Evolutionary conservation across 805 yeast genomes (phyloP).

Genomic region (Kazachstania viticola): DNA sequence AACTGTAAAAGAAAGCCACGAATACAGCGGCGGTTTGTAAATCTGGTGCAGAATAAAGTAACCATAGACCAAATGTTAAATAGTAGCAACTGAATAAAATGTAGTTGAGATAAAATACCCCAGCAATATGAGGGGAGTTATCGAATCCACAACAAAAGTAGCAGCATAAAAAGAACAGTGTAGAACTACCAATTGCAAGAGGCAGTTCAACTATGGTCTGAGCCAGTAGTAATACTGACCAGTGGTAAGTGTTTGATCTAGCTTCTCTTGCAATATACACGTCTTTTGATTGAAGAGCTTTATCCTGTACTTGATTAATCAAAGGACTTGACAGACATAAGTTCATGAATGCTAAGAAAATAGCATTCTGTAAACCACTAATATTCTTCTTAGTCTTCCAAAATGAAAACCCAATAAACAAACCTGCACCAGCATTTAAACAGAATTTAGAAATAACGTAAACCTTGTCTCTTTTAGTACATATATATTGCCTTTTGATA

Average conservation of each 20-base stretch:
- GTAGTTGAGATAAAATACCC: constrained; percentile 37
- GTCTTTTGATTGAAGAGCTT: constrained; percentile 47
- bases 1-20: constrained; percentile 31
- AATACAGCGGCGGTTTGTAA: constrained; percentile 58
- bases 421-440: constrained; percentile 40
- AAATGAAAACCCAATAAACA: constrained; percentile 68
- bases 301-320: constrained; percentile 53
- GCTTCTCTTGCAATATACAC: constrained; percentile 63
- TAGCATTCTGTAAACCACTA: constrained; percentile 48
- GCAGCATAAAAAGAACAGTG: constrained; percentile 41
- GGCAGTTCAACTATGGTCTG: constrained; percentile 52
- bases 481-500: constrained; percentile 31
- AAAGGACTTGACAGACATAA: constrained; percentile 47
- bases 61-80: constrained; percentile 37
- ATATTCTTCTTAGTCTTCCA: constrained; percentile 43
- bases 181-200: constrained; percentile 37
- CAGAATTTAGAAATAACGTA: constrained; percentile 52
- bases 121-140: constrained; percentile 35
- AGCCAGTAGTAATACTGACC: constrained; percentile 48
- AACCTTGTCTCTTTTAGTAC: constrained; percentile 48
- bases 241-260: constrained; percentile 62
- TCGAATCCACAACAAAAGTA: constrained; percentile 39
- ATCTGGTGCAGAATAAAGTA: constrained; percentile 52
- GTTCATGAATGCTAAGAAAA: constrained; percentile 52
- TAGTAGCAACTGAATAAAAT: constrained; percentile 32